Evolutionary conservation across 2,329 filamentous ascomycete genomes (phyloP), one percentile per base, ranked within the genome.

Genomic region (Curvularia hawaiiensis): DNA sequence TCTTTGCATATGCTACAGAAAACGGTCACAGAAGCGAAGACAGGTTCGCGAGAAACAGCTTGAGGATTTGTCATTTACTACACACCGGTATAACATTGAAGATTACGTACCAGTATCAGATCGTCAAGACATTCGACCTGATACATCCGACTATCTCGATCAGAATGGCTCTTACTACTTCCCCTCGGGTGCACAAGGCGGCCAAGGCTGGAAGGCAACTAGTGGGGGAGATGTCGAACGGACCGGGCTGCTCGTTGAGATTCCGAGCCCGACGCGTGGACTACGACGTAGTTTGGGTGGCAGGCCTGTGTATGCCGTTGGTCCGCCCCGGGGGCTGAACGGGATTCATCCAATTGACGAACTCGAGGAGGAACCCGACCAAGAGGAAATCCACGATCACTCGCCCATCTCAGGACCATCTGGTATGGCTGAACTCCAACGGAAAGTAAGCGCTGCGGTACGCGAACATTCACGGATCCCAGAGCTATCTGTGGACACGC

Each of bases 341-440:
- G 77, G 79, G 24, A 88, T 88, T 26, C 85, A 87, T 67, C 84
- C 85, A 0, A 89, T 89, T 45, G 85, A 87, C 38, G 84, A 87
- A 67, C 75, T 82, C 12, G 86, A 88, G 57, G 86, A 88, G 60
- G 83, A 86, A 50, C 54, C 64, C 9, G 68, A 69, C 5, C 60
- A 57, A 3, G 61, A 68, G n/a, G 33, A 56, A 9, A 33, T 55
- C 1, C 66, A 61, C 22, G 68, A 71, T 12, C 54, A 61, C 16
- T 61, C 58, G 8, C 55, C 58, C 1, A 48, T 66, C 24, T 63
- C 58, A 7, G 50, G 44, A 26, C 58, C 63, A 18, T 60, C 60
- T 10, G 72, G 73, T 43, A 74, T 73, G 70, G 40, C 54, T 31
- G 68, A 74, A 53, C 50, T 53, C 11, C 48, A 50, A n/a, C 53